Evolutionary conservation across 352 stramenopile species (phyloP).

Genomic region (Phytophthora foliorum): DNA sequence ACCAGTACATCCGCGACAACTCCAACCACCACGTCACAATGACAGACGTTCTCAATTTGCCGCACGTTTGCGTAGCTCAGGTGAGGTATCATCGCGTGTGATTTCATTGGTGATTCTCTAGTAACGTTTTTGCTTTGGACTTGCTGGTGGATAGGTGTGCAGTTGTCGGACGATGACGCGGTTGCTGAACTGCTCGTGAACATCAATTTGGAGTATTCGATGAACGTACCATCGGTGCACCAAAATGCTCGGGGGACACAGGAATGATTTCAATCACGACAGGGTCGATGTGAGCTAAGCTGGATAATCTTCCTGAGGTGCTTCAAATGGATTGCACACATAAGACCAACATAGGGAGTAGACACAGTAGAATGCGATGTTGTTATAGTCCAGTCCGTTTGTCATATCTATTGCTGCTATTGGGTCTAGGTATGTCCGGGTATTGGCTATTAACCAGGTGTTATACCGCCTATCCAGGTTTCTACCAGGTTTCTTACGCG

Average conservation of each 20-base stretch:
- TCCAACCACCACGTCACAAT: conserved; percentile 14
- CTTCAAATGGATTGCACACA: conserved; percentile 21
- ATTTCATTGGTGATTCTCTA: neutral
- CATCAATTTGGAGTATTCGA: neutral
- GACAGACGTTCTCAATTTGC: conserved; percentile 8
- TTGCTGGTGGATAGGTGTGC: neutral
- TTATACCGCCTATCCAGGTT: neutral
- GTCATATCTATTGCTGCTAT: conserved; percentile 8
- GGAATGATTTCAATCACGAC: conserved; percentile 16
- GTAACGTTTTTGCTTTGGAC: neutral
- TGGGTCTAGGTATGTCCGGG: conserved; percentile 8
- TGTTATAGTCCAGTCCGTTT: conserved; percentile 3
- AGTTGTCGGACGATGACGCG: conserved; percentile 7
- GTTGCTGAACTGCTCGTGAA: conserved; percentile 13
- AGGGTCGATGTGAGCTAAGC: conserved; percentile 8
- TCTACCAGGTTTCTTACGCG: too few relatives aligned
- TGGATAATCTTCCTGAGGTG: conserved; percentile 11
- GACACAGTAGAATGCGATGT: neutral
- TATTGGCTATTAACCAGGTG: conserved; percentile 5
- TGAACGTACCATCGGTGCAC: conserved; percentile 12
- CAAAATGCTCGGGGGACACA: conserved; percentile 17
- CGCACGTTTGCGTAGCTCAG: neutral
- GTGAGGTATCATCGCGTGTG: neutral
- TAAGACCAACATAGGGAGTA: conserved; percentile 21
- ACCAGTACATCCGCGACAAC: conserved; percentile 19